These are phyloP conservation scores for Sporothrix inflata DNA, from an alignment of 2,329 filamentous ascomycete species.

Conservation along the genomic window DNA sequence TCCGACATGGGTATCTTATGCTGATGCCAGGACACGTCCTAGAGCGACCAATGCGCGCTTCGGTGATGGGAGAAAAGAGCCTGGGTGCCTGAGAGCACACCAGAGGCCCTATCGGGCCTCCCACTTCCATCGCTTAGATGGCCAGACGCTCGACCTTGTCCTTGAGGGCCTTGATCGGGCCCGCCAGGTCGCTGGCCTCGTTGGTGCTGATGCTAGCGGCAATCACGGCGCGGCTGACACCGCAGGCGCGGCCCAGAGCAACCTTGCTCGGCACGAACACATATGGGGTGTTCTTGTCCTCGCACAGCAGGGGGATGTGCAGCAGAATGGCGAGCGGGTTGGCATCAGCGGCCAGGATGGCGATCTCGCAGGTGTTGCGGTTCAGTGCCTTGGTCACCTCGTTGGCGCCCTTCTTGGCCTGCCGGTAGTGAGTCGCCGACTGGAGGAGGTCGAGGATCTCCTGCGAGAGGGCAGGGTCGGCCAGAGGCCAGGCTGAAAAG, in stretches of 20 bases:
- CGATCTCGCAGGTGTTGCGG: constrained; percentile 85
- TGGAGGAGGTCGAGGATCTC: constrained; percentile 83
- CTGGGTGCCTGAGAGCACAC: too few relatives aligned
- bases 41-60: background rate
- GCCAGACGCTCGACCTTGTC: constrained; percentile 95
- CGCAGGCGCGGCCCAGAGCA: constrained; percentile 73
- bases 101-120: background rate
- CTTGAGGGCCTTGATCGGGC: constrained; percentile 85
- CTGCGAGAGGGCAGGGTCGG: constrained; percentile 45
- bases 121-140: constrained; percentile 63
- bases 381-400: constrained; percentile 87
- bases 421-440: constrained; percentile 68
- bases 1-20: constrained; percentile 8
- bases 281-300: constrained; percentile 67
- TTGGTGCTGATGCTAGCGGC: constrained; percentile 87
- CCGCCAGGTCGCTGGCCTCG: constrained; percentile 83
- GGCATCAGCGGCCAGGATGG: constrained; percentile 88
- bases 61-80: background rate
- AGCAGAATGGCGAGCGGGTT: constrained; percentile 84
- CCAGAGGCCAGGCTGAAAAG: constrained; percentile 36
- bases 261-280: constrained; percentile 37
- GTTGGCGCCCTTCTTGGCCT: constrained; percentile 90
- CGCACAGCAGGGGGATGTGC: constrained; percentile 84
- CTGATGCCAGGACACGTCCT: background rate
- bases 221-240: constrained; percentile 87